These are phyloP conservation scores for Suhomyces canberraensis DNA, from an alignment of 805 yeast species.

Conservation along the genomic window DNA sequence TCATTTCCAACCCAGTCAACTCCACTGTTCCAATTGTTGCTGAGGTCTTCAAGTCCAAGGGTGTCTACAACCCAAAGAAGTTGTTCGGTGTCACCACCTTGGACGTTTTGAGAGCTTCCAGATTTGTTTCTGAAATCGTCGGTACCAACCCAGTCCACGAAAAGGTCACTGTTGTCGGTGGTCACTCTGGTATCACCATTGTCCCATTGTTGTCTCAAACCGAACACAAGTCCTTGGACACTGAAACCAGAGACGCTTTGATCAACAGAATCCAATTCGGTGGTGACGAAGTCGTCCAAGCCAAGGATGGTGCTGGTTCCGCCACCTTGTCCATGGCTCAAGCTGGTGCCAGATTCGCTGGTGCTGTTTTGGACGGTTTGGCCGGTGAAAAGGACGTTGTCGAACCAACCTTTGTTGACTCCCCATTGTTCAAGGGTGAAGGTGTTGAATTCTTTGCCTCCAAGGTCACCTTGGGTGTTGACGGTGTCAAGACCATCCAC, in stretches of 20 bases:
- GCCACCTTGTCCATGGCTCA: conserved; percentile 86
- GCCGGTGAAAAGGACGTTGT: conserved; percentile 62
- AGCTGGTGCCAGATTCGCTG: conserved; percentile 77
- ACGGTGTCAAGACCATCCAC: conserved; percentile 84
- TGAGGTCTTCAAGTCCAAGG: conserved; percentile 81
- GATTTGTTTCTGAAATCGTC: conserved; percentile 68
- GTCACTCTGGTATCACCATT: conserved; percentile 96
- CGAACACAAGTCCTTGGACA: conserved; percentile 59
- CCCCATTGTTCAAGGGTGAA: conserved; percentile 77
- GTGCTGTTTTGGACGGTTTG: conserved; percentile 61
- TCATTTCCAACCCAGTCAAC: conserved; percentile 95
- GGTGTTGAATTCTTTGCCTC: conserved; percentile 97
- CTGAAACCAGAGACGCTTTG: conserved; percentile 63
- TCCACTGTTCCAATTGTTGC: conserved; percentile 96
- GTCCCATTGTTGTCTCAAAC: conserved; percentile 90
- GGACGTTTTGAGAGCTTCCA: conserved; percentile 85
- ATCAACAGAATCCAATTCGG: conserved; percentile 90
- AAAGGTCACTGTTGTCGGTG: conserved; percentile 87
- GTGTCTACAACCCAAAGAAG: conserved; percentile 87
- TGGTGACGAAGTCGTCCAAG: conserved; percentile 86
- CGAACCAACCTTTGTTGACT: conserved; percentile 72
- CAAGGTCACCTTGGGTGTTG: conserved; percentile 86
- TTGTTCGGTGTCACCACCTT: conserved; percentile 95
- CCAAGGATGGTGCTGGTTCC: conserved; percentile 80
- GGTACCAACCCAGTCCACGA: conserved; percentile 76